Percentiles rank a stretch among this genome's conserved stretches.
These are phyloP conservation scores for Hericium rajendrae DNA, from an alignment of 768 basidiomycete genomes.

Conservation along the genomic window DNA sequence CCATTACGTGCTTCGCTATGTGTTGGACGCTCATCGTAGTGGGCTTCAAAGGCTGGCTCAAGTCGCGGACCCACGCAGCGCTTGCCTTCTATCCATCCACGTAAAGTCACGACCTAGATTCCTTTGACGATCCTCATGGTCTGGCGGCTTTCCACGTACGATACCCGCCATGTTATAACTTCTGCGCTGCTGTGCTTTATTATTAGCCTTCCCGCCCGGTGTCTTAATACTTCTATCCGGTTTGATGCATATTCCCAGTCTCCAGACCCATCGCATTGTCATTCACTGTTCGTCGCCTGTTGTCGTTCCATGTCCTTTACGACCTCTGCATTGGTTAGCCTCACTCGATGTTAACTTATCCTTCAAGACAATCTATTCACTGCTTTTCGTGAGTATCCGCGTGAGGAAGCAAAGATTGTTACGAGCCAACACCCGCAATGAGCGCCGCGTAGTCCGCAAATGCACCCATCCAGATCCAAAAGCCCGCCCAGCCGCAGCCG, in stretches of 20 bases:
- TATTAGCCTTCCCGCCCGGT: background rate
- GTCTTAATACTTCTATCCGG: background rate
- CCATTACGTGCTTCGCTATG: conserved; percentile 79
- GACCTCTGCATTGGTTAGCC: conserved; percentile 2
- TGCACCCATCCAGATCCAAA: conserved; percentile 80
- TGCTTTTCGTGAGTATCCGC: background rate
- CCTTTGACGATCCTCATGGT: background rate
- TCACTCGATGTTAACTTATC: background rate
- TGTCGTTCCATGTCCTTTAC: background rate
- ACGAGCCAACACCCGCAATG: conserved; percentile 6
- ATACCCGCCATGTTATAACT: background rate
- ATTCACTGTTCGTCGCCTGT: background rate
- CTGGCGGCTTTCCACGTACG: background rate
- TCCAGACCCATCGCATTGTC: background rate
- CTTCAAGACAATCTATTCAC: background rate
- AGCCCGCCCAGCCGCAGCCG: conserved; percentile 81
- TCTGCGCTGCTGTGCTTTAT: background rate
- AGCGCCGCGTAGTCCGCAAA: conserved; percentile 49
- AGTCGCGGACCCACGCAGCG: conserved; percentile 27
- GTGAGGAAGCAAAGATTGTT: background rate
- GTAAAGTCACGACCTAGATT: conserved; percentile 12
- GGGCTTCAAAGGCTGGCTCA: conserved; percentile 76
- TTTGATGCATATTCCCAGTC: background rate
- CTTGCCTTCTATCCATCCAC: conserved; percentile 28
- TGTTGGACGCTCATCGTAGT: conserved; percentile 74